phyloP scores from a whole-genome alignment of 2,329 filamentous ascomycete genomes.

The Verticillium dahliae region DNA sequence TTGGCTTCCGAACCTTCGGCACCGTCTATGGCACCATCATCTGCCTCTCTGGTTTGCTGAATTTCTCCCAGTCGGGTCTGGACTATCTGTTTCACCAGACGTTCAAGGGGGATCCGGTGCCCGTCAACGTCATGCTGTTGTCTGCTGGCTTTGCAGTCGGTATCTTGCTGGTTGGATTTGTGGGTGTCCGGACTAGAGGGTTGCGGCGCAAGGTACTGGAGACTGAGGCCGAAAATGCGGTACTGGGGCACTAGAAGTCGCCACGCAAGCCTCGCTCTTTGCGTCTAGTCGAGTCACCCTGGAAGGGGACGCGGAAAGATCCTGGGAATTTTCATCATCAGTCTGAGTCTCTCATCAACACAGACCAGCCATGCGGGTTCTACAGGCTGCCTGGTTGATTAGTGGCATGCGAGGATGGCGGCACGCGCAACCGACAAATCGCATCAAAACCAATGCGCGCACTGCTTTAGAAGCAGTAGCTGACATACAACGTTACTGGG shows the following conservation, averaged over 20 bases:
- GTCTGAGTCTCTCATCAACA: too few relatives aligned
- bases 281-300: too few relatives aligned
- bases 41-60: slow-evolving; percentile 74
- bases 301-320: too few relatives aligned
- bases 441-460: too few relatives aligned
- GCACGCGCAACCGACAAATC: too few relatives aligned
- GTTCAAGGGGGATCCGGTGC: slow-evolving; percentile 67
- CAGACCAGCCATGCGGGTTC: too few relatives aligned
- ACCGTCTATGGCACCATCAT: slow-evolving; percentile 93
- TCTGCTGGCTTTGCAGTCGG: slow-evolving; percentile 58
- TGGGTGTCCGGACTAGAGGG: slow-evolving; percentile 36
- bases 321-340: too few relatives aligned
- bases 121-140: slow-evolving; percentile 68
- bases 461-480: too few relatives aligned
- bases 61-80: slow-evolving; percentile 75
- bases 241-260: background rate
- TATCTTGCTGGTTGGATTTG: slow-evolving; percentile 57
- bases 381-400: too few relatives aligned
- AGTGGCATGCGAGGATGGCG: too few relatives aligned
- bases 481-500: too few relatives aligned
- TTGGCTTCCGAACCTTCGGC: slow-evolving; percentile 85
- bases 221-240: slow-evolving; percentile 9
- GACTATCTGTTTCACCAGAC: slow-evolving; percentile 70
- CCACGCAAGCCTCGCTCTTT: background rate
- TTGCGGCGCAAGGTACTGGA: slow-evolving; percentile 21